Evolutionary conservation across 331 rosid genomes (phyloP).

Genomic region (Spiraea crenata): DNA sequence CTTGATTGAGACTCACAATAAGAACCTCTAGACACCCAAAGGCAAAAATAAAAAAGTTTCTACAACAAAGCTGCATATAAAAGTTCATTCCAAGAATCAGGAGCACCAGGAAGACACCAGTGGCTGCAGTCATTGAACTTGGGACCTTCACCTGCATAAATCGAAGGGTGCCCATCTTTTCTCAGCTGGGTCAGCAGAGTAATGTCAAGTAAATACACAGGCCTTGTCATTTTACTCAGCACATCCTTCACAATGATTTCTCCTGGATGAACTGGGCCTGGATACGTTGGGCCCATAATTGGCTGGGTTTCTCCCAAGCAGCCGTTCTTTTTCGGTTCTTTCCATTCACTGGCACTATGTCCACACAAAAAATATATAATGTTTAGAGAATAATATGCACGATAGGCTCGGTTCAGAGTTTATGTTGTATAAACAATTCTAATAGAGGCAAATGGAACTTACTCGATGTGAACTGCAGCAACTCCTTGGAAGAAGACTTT

Average conservation of each 20-base stretch:
- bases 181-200: conserved; percentile 62
- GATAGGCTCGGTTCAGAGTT: background rate
- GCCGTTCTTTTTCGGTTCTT: conserved; percentile 21
- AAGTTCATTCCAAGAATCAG: conserved; percentile 74
- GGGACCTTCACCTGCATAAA: conserved; percentile 39
- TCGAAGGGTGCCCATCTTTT: conserved; percentile 73
- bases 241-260: conserved; percentile 44
- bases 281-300: conserved; percentile 34
- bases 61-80: conserved; percentile 42
- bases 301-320: conserved; percentile 43
- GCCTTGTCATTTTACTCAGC: conserved; percentile 29
- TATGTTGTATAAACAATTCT: background rate
- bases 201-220: conserved; percentile 55
- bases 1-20: too few relatives aligned
- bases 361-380: background rate
- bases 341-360: conserved; percentile 28
- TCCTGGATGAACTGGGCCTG: conserved; percentile 38
- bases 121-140: conserved; percentile 56
- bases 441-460: conserved; percentile 10
- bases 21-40: too few relatives aligned
- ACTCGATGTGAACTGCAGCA: conserved; percentile 60
- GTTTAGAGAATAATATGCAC: background rate
- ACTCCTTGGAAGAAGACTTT: conserved; percentile 71
- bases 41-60: background rate
- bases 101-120: conserved; percentile 76